These are phyloP conservation scores for Solanum peruvianum DNA, from an alignment of 257 asterid species.

Conservation along the genomic window DNA sequence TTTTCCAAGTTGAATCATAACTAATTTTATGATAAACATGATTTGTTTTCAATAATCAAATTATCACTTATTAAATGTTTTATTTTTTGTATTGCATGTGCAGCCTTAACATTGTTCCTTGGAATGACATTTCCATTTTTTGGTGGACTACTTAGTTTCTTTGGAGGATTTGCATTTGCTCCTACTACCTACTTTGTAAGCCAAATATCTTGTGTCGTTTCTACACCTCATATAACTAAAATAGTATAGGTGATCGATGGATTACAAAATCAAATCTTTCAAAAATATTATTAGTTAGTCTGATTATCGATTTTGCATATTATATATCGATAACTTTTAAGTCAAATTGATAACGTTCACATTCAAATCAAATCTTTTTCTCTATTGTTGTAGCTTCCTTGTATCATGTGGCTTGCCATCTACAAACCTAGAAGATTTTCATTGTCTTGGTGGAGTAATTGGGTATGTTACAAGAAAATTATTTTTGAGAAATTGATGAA, in stretches of 20 bases:
- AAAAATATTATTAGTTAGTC: background rate
- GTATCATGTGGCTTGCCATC: background rate
- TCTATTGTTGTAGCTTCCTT: constrained; percentile 9
- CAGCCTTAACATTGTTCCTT: constrained; percentile 27
- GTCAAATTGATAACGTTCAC: background rate
- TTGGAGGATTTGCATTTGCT: background rate
- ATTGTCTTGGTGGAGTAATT: constrained; percentile 31
- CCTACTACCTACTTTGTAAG: constrained; percentile 23
- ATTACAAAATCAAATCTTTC: background rate
- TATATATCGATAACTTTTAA: background rate
- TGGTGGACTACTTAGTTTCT: background rate
- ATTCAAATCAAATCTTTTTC: background rate
- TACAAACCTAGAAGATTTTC: background rate
- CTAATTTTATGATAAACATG: background rate
- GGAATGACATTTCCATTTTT: constrained; percentile 31
- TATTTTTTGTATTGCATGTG: background rate
- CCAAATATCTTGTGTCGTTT: background rate
- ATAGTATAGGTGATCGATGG: background rate
- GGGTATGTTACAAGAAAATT: constrained; percentile 14
- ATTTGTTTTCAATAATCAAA: background rate
- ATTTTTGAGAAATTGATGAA: background rate
- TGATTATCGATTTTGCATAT: background rate
- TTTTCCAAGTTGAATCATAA: no score
- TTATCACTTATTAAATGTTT: background rate
- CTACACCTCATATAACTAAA: background rate